These are phyloP conservation scores for Hypseocharis bilobata DNA, from an alignment of 441 rosid genomes.

Conservation along the genomic window DNA sequence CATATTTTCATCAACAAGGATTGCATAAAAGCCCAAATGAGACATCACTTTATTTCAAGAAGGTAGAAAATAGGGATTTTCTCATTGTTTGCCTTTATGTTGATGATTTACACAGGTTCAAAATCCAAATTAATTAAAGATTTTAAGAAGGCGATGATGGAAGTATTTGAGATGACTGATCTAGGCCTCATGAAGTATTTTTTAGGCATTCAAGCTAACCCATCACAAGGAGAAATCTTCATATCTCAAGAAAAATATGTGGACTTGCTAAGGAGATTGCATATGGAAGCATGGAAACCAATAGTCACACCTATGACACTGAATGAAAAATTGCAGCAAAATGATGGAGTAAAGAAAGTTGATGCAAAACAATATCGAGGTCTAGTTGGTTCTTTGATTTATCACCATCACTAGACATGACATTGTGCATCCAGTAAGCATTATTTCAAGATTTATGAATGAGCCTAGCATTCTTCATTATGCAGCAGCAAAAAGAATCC, in stretches of 20 bases:
- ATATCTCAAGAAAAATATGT: background rate
- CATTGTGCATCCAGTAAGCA: background rate
- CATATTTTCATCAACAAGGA: background rate
- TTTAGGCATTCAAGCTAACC: background rate
- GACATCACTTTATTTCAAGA: background rate
- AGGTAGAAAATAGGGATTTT: background rate
- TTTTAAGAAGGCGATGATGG: background rate
- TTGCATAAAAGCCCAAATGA: background rate
- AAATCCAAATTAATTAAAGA: background rate
- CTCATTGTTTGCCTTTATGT: constrained; percentile 5
- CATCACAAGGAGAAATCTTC: background rate
- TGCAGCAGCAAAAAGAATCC: background rate
- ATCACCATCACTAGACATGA: background rate
- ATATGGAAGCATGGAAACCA: background rate
- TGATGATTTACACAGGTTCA: background rate
- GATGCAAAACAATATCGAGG: background rate
- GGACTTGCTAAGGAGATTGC: background rate
- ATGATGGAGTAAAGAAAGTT: background rate
- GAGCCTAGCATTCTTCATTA: background rate
- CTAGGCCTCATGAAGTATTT: background rate
- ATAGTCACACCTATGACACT: background rate
- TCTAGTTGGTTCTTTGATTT: background rate
- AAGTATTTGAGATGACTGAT: background rate
- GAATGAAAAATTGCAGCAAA: background rate
- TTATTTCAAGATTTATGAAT: constrained; percentile 1